Base-by-base conservation (phyloP, 306 rosid genomes). In the Ochetophila trinervis region DNA sequence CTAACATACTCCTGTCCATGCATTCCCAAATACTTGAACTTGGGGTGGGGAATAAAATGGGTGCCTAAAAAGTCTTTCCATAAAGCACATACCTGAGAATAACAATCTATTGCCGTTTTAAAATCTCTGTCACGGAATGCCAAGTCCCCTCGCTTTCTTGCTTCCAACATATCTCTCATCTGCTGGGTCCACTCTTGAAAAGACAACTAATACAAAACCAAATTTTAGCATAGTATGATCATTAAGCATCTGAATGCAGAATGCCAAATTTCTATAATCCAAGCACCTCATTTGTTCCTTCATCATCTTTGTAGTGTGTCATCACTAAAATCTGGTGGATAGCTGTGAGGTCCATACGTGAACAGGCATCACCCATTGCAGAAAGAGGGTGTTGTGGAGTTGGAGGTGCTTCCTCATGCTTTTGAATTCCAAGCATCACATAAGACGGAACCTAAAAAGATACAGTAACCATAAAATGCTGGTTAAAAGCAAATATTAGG, bases 131-230 rank as follows among this genome's bases (percentile, higher is more conserved):
- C 95, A 20, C 88, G 95, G 53, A 87, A 87, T 60, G 95, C 95
- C 72, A 82, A 56, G 79, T 90, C 92, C 17, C 90, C 92, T 14
- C 82, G 85, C 78, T 85, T 87, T 75, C 95, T 76, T 54, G 91
- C 92, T 66, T 76, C 88, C 77, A 85, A 68, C 88, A 85, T 82
- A 64, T 90, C 95, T 74, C 86, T 83, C 80, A 84, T 84, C 69
- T 84, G 92, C 65, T 85, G 95, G 35, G 88, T 87, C 92, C 95
- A 90, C 72, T 85, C 97, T 85, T 87, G 95, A 84, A 87, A 90
- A 73, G 88, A 90, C 73, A 87, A 69, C 87, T 85, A 40, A 73
- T n/a, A 53, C 45, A 23, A 30, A 35, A 37, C 52, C 51, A 63
- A 48, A 23, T 13, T 65, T 68, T 63, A 76, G 61, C 14, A 62